A percentile compares a stretch with the other conserved stretches of the same genome.
Evolutionary conservation across 2,329 filamentous ascomycete genomes (phyloP).

Genomic region (Pseudogymnoascus sp.): DNA sequence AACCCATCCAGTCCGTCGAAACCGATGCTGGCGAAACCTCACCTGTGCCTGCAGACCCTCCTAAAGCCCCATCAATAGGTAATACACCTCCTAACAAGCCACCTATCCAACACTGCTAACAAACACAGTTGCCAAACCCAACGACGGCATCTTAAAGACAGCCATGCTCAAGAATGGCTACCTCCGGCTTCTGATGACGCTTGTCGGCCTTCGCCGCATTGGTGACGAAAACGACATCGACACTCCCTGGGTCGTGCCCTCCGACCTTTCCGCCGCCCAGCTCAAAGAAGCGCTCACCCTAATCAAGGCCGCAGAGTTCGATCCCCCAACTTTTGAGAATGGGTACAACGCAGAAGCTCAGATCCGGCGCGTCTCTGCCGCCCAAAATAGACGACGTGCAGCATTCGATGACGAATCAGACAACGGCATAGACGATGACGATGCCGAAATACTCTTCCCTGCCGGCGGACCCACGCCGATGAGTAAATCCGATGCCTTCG

Average conservation of each 20-base stretch:
- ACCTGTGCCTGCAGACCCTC: slow-evolving; percentile 25
- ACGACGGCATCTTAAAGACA: slow-evolving; percentile 55
- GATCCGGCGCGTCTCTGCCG: slow-evolving; percentile 59
- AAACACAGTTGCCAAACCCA: slow-evolving; percentile 32
- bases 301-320: slow-evolving; percentile 71
- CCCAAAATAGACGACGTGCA: slow-evolving; percentile 44
- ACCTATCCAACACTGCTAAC: slow-evolving; percentile 18
- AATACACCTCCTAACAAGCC: slow-evolving; percentile 27
- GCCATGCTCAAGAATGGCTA: slow-evolving; percentile 87
- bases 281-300: slow-evolving; percentile 61
- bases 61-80: slow-evolving; percentile 45
- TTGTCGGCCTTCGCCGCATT: slow-evolving; percentile 59
- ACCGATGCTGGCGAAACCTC: slow-evolving; percentile 26
- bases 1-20: slow-evolving; percentile 43
- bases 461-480: slow-evolving; percentile 55
- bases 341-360: slow-evolving; percentile 62
- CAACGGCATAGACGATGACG: slow-evolving; percentile 45
- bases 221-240: slow-evolving; percentile 58
- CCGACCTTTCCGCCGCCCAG: slow-evolving; percentile 51
- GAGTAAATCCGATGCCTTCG: slow-evolving; percentile 43
- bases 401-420: slow-evolving; percentile 66
- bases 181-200: slow-evolving; percentile 72
- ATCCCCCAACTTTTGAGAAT: slow-evolving; percentile 68
- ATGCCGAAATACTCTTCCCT: slow-evolving; percentile 55
- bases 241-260: slow-evolving; percentile 70